These are phyloP conservation scores for Dactylella cylindrospora DNA, from an alignment of 2,329 filamentous ascomycete species.

Conservation along the genomic window DNA sequence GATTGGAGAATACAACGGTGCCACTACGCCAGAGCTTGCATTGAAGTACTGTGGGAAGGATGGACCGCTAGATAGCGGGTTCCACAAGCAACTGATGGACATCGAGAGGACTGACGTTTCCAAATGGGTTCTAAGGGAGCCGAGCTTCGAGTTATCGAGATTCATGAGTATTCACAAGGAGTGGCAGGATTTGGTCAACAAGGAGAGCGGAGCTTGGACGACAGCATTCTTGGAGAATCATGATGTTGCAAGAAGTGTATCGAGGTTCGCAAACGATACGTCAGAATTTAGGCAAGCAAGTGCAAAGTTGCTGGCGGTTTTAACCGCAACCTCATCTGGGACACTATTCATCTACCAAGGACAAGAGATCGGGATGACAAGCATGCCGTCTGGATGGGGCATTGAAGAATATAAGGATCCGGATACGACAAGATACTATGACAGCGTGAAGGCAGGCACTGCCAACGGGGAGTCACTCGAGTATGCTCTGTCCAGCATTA, in stretches of 20 bases:
- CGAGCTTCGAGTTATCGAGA: constrained; percentile 54
- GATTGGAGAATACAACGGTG: constrained; percentile 9
- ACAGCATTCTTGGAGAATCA: constrained; percentile 68
- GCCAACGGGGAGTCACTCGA: constrained; percentile 49
- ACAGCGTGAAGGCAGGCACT: constrained; percentile 53
- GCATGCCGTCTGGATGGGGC: constrained; percentile 63
- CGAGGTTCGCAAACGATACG: constrained; percentile 58
- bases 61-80: constrained; percentile 1
- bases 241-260: constrained; percentile 63
- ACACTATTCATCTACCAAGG: constrained; percentile 70
- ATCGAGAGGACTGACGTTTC: constrained; percentile 51
- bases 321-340: constrained; percentile 62
- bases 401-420: constrained; percentile 71
- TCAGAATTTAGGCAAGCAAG: constrained; percentile 56
- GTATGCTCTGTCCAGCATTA: constrained; percentile 7
- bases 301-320: constrained; percentile 64
- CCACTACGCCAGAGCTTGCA: neutral
- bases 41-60: neutral
- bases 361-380: constrained; percentile 69
- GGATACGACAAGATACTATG: constrained; percentile 59
- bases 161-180: constrained; percentile 59
- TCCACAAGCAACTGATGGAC: constrained; percentile 8
- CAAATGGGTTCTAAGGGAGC: constrained; percentile 56
- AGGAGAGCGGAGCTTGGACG: constrained; percentile 64
- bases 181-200: constrained; percentile 64